Evolutionary conservation across 2,329 filamentous ascomycete genomes (phyloP).

Genomic region (Colletotrichum neosansevieriae): DNA sequence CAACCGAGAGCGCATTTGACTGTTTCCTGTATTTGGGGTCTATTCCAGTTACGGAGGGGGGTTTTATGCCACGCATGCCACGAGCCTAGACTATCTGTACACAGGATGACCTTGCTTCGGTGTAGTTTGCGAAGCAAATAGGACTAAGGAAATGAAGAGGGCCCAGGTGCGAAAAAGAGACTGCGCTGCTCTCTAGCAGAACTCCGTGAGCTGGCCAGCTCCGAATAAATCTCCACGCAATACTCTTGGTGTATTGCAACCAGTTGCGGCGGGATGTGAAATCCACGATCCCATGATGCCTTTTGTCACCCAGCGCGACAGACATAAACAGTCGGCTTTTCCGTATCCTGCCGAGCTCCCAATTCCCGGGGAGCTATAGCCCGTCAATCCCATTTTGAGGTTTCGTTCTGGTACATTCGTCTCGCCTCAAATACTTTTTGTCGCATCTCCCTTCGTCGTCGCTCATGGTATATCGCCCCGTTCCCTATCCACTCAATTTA

Average conservation of each 20-base stretch:
- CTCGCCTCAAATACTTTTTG: not conserved
- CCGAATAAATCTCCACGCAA: not conserved
- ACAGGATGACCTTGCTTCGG: not conserved
- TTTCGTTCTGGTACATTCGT: slow-evolving; percentile 13
- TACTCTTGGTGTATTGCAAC: slow-evolving; percentile 18
- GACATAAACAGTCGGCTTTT: not conserved
- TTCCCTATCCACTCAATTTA: not conserved
- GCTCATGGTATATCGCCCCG: slow-evolving; percentile 9
- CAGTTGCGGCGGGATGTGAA: slow-evolving; percentile 8
- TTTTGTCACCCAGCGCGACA: not conserved
- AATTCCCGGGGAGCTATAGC: not conserved
- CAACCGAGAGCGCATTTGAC: not conserved
- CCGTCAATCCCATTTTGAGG: not conserved
- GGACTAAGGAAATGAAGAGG: not conserved
- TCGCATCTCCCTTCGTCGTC: not conserved
- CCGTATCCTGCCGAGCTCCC: slow-evolving; percentile 24
- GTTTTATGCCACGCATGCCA: not conserved
- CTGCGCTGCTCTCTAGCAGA: no score
- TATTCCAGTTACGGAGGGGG: not conserved
- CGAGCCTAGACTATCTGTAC: not conserved
- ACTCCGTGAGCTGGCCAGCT: not conserved
- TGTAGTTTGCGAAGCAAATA: no score
- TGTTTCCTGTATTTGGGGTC: no score
- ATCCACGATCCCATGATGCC: slow-evolving; percentile 1
- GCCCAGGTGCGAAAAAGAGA: not conserved